These are phyloP conservation scores for Sesbania bispinosa DNA, from an alignment of 306 rosid species.

Conservation along the genomic window DNA sequence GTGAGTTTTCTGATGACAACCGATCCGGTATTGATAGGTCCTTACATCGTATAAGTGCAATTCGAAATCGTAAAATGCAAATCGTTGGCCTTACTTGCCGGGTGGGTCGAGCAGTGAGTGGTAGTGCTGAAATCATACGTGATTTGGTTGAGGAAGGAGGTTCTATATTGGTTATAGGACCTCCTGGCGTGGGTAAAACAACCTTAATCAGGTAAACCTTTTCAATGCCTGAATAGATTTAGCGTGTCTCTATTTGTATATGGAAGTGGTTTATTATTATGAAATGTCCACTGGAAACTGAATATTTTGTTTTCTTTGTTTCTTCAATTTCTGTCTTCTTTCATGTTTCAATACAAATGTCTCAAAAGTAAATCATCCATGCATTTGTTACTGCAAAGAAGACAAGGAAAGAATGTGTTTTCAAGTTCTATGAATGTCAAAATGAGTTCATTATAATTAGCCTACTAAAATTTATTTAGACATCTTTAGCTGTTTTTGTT, in stretches of 20 bases:
- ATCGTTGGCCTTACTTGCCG: conserved; percentile 98
- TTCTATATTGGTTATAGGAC: conserved; percentile 94
- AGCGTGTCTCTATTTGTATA: background rate
- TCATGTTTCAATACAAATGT: conserved; percentile 2
- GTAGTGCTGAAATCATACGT: conserved; percentile 86
- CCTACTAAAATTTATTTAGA: background rate
- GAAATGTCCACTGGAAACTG: background rate
- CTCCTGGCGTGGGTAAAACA: conserved; percentile 99
- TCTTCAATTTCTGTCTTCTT: background rate
- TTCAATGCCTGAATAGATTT: background rate
- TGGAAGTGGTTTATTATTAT: conserved; percentile 13
- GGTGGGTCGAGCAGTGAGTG: conserved; percentile 86
- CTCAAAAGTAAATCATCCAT: background rate
- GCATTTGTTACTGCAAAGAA: background rate
- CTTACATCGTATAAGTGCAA: conserved; percentile 93
- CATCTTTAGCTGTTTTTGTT: background rate
- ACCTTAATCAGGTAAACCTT: conserved; percentile 79
- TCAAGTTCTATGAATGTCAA: background rate
- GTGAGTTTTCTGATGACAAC: conserved; percentile 98
- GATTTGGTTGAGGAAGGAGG: conserved; percentile 79
- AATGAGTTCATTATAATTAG: background rate
- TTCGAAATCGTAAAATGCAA: conserved; percentile 88
- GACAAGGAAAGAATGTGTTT: no score
- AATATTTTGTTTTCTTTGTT: no score
- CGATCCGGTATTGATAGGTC: conserved; percentile 92